phyloP scores from a whole-genome alignment of 805 yeast genomes.

The Helenozyma rhizophorensis region DNA sequence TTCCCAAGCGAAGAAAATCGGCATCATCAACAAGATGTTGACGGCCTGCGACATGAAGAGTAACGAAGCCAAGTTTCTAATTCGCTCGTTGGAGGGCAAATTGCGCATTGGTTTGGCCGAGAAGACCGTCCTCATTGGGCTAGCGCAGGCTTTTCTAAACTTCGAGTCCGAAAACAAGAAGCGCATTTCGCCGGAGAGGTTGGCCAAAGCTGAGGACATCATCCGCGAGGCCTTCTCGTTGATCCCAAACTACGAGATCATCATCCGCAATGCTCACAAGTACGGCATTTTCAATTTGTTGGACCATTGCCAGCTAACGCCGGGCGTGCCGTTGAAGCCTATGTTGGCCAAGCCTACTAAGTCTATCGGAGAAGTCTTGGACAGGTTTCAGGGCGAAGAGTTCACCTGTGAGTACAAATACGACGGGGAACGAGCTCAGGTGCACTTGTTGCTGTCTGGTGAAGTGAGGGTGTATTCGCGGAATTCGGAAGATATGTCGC shows the following conservation, averaged over 20 bases:
- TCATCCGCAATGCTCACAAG: slow-evolving; percentile 61
- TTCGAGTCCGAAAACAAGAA: slow-evolving; percentile 42
- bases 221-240: slow-evolving; percentile 85
- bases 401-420: slow-evolving; percentile 97
- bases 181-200: slow-evolving; percentile 35
- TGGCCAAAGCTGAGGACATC: slow-evolving; percentile 67
- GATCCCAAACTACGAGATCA: slow-evolving; percentile 81
- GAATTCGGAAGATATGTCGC: slow-evolving; percentile 96
- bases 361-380: slow-evolving; percentile 85
- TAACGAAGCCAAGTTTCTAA: slow-evolving; percentile 81
- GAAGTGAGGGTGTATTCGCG: slow-evolving; percentile 78
- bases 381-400: slow-evolving; percentile 75
- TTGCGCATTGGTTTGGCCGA: slow-evolving; percentile 92
- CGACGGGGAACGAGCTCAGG: slow-evolving; percentile 97
- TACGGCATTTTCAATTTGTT: slow-evolving; percentile 64
- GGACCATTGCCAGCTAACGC: slow-evolving; percentile 69
- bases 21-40: slow-evolving; percentile 74
- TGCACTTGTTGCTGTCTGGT: slow-evolving; percentile 68
- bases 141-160: slow-evolving; percentile 76
- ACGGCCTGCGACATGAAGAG: slow-evolving; percentile 73
- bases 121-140: slow-evolving; percentile 77
- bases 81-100: slow-evolving; percentile 89
- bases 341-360: slow-evolving; percentile 98
- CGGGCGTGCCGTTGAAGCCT: slow-evolving; percentile 94
- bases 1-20: slow-evolving; percentile 75